phyloP scores from a whole-genome alignment of 352 stramenopile genomes.

The Globisporangium cederbergense region DNA sequence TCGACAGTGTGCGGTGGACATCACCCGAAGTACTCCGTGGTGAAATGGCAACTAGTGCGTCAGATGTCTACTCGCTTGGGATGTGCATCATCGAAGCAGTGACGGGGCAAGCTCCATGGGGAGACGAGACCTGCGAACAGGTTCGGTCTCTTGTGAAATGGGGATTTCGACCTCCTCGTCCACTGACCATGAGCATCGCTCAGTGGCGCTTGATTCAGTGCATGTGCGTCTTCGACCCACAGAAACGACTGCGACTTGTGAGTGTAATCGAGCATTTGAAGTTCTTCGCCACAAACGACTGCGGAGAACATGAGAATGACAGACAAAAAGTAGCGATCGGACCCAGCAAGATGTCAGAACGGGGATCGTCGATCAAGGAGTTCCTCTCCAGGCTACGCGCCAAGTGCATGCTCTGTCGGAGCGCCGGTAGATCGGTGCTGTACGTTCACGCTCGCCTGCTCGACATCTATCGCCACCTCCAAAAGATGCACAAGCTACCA shows the following conservation, averaged over 20 bases:
- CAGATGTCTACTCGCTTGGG: conserved; percentile 8
- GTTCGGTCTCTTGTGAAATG: conserved; percentile 9
- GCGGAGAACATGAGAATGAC: too few relatives aligned
- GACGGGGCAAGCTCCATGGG: conserved; percentile 4
- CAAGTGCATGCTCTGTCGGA: conserved; percentile 11
- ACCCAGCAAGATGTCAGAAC: background rate
- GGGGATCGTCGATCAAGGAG: conserved; percentile 1
- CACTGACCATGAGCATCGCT: background rate
- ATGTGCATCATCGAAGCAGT: conserved; percentile 14
- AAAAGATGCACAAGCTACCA: conserved; percentile 10
- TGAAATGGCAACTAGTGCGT: background rate
- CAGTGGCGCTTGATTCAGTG: conserved; percentile 10
- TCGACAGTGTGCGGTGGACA: conserved; percentile 4
- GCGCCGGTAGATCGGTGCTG: conserved; percentile 2
- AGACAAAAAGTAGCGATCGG: background rate
- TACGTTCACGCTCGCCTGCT: conserved; percentile 12
- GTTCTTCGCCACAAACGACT: background rate
- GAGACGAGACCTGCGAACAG: background rate
- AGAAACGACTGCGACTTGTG: conserved; percentile 7
- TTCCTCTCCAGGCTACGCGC: conserved; percentile 7
- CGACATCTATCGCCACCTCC: conserved; percentile 9
- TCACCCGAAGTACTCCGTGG: conserved; percentile 7
- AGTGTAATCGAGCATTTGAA: conserved; percentile 8
- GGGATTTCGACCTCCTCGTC: conserved; percentile 6
- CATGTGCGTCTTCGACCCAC: conserved; percentile 9